A percentile compares a stretch with the other conserved stretches of the same genome.
These are phyloP conservation scores for Tetrapisispora namnaoensis DNA, from an alignment of 805 yeast genomes.

Conservation along the genomic window DNA sequence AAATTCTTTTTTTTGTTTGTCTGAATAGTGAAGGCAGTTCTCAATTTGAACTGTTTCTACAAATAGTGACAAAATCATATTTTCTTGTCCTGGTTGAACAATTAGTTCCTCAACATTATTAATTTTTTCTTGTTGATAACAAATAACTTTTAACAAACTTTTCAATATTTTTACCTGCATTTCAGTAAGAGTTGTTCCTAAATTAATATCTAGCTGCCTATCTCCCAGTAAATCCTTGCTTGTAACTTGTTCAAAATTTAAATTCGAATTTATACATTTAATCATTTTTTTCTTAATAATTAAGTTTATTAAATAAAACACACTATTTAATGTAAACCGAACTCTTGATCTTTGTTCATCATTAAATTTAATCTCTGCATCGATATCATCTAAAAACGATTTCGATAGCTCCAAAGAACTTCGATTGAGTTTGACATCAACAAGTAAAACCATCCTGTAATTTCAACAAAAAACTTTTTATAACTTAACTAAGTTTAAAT, in stretches of 20 bases:
- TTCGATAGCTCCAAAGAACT: slow-evolving; percentile 10
- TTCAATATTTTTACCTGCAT: slow-evolving; percentile 17
- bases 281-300: not conserved
- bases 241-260: not conserved
- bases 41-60: slow-evolving; percentile 9
- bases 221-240: slow-evolving; percentile 7
- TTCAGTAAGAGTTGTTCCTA: slow-evolving; percentile 14
- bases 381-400: slow-evolving; percentile 5
- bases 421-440: slow-evolving; percentile 12
- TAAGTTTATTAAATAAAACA: not conserved
- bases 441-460: slow-evolving; percentile 9
- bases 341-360: not conserved
- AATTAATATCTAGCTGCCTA: slow-evolving; percentile 16
- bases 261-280: not conserved
- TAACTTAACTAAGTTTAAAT: too few species aligned
- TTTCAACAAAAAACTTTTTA: not conserved
- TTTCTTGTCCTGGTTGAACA: slow-evolving; percentile 17
- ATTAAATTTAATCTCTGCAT: not conserved
- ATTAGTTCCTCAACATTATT: not conserved
- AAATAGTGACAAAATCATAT: slow-evolving; percentile 17
- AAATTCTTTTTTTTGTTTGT: slow-evolving; percentile 24
- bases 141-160: slow-evolving; percentile 17
- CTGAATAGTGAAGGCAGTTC: not conserved
- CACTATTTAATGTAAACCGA: not conserved
- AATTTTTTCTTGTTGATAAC: slow-evolving; percentile 11